A percentile compares a stretch with the other conserved stretches of the same genome.
Conservation (phyloP, 306 rosid genomes). For the Castanea crenata region DNA sequence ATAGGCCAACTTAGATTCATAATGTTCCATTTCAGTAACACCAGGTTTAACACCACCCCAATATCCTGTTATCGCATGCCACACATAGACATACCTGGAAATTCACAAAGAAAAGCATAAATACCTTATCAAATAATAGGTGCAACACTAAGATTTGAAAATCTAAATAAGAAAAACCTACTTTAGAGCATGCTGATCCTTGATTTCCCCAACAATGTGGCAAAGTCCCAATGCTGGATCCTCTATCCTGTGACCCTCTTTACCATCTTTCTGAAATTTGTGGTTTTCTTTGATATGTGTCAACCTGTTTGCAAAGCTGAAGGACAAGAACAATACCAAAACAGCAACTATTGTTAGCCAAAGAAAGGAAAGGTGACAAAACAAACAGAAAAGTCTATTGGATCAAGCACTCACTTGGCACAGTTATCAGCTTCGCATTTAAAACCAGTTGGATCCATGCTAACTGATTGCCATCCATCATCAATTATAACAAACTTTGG, state of each 20-base stretch:
- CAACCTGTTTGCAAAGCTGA: constrained; percentile 80
- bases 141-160: not conserved
- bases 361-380: not conserved
- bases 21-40: constrained; percentile 65
- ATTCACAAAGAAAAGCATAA: constrained; percentile 15
- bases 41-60: constrained; percentile 93
- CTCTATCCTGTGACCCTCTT: constrained; percentile 63
- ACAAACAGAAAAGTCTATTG: not conserved
- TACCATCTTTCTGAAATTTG: constrained; percentile 84
- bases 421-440: constrained; percentile 49
- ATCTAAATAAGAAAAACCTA: constrained; percentile 23
- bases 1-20: constrained; percentile 60
- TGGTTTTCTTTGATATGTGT: constrained; percentile 75
- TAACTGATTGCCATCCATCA: constrained; percentile 88
- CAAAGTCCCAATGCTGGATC: constrained; percentile 66
- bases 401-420: constrained; percentile 56
- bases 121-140: not conserved
- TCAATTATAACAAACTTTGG: constrained; percentile 82
- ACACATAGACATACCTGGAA: constrained; percentile 68
- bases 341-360: not conserved
- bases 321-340: not conserved
- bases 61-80: constrained; percentile 94
- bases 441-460: constrained; percentile 46
- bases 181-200: constrained; percentile 50
- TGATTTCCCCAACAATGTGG: constrained; percentile 62